These are phyloP conservation scores for Akanthomyces uredinophilus DNA, from an alignment of 2,329 filamentous ascomycete genomes.

Conservation along the genomic window DNA sequence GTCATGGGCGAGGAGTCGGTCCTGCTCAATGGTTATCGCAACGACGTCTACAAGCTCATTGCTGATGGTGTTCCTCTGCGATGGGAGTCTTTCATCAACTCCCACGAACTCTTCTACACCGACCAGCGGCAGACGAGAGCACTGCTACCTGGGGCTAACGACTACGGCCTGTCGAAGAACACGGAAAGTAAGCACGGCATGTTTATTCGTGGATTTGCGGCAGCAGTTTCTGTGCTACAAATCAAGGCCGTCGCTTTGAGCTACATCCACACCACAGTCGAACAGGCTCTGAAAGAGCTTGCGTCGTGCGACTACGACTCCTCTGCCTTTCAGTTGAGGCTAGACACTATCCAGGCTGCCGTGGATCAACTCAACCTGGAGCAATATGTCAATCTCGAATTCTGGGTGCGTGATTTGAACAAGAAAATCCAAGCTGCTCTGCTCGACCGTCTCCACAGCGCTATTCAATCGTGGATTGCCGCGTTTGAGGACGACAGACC, in stretches of 20 bases:
- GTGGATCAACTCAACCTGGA: conserved; percentile 96
- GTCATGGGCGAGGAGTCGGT: conserved; percentile 85
- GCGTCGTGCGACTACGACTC: conserved; percentile 78
- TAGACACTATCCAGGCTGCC: conserved; percentile 82
- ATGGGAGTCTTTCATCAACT: conserved; percentile 98
- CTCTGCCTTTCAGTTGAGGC: conserved; percentile 69
- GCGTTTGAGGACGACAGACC: conserved; percentile 66
- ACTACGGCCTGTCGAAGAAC: conserved; percentile 44
- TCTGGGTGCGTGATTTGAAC: conserved; percentile 88
- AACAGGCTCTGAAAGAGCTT: conserved; percentile 78
- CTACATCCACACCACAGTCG: conserved; percentile 72
- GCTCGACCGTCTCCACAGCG: conserved; percentile 74
- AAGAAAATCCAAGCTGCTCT: conserved; percentile 75
- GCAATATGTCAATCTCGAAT: conserved; percentile 86
- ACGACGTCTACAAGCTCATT: conserved; percentile 79
- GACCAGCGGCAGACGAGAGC: conserved; percentile 42
- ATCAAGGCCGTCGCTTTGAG: conserved; percentile 75
- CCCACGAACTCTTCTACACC: conserved; percentile 77
- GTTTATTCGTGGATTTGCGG: conserved; percentile 90
- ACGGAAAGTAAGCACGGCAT: conserved; percentile 91
- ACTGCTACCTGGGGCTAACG: conserved; percentile 32
- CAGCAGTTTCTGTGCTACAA: conserved; percentile 81
- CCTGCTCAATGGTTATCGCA: conserved; percentile 83
- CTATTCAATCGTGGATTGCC: conserved; percentile 81
- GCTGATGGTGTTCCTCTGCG: conserved; percentile 82